Percentiles rank a stretch among this genome's conserved stretches.
phyloP scores from a whole-genome alignment of 176 grass and related monocot genomes.

The Oryza glumipatula region DNA sequence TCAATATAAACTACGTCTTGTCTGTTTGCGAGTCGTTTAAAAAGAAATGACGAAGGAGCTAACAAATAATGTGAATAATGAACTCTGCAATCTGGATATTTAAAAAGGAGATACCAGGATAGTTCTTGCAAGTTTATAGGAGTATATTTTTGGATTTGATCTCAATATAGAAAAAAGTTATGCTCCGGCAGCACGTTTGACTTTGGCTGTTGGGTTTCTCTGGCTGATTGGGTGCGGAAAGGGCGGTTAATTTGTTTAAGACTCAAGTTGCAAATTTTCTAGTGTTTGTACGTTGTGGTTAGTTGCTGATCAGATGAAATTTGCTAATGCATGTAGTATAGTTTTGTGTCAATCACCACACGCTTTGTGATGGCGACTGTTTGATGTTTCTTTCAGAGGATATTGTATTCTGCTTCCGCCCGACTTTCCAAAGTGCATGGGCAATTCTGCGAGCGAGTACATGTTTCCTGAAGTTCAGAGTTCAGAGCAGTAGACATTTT shows the following conservation, averaged over 20 bases:
- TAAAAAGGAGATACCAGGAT: not conserved
- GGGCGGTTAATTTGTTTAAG: not conserved
- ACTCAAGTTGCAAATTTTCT: constrained; percentile 30
- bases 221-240: not conserved
- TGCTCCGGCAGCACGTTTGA: constrained; percentile 18
- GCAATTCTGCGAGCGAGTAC: not conserved
- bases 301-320: not conserved
- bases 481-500: not conserved
- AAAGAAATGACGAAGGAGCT: no score
- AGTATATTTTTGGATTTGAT: not conserved
- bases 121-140: not conserved
- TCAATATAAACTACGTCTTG: no score
- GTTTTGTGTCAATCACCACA: not conserved
- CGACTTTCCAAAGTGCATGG: not conserved
- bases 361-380: not conserved
- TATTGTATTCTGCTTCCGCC: not conserved
- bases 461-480: not conserved
- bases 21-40: no score
- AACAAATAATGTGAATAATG: not conserved
- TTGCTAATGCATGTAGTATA: not conserved
- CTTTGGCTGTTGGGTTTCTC: constrained; percentile 16
- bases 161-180: not conserved
- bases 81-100: not conserved
- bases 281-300: not conserved
- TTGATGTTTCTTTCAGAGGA: not conserved